Conservation (phyloP, 2,329 filamentous ascomycete genomes). For the Curvularia spicifera region DNA sequence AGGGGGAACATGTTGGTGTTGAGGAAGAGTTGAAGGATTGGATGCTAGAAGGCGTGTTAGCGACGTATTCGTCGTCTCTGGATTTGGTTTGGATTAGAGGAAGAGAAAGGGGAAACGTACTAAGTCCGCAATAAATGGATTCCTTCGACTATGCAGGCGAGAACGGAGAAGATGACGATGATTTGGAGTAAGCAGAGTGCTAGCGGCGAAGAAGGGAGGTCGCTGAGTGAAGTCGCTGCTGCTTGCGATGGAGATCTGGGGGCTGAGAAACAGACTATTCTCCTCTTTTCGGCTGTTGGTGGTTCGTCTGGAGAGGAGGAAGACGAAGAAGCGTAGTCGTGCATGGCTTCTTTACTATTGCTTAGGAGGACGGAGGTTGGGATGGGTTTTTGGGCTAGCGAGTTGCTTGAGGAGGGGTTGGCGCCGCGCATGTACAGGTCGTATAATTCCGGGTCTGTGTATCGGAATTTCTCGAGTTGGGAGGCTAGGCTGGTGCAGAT, state of each 20-base stretch:
- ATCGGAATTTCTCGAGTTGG: constrained; percentile 35
- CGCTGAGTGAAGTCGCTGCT: neutral
- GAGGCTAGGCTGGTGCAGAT: constrained; percentile 34
- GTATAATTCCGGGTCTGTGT: constrained; percentile 37
- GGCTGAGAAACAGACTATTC: constrained; percentile 26
- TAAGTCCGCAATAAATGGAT: constrained; percentile 30
- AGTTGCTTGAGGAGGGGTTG: neutral
- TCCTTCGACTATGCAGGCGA: constrained; percentile 39
- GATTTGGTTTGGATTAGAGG: neutral
- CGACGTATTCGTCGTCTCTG: neutral
- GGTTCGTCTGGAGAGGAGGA: neutral
- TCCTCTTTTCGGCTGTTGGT: neutral
- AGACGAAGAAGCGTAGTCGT: neutral
- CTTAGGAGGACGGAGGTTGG: constrained; percentile 27
- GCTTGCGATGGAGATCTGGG: neutral
- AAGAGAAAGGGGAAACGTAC: constrained; percentile 15
- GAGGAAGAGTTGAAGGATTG: neutral
- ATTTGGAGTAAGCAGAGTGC: constrained; percentile 37
- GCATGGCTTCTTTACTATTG: neutral
- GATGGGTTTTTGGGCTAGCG: constrained; percentile 21
- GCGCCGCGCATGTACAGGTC: constrained; percentile 26
- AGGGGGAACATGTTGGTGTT: neutral
- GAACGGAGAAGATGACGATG: constrained; percentile 33
- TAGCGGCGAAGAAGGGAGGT: constrained; percentile 33
- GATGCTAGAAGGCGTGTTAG: neutral